A percentile compares a stretch with the other conserved stretches of the same genome.
phyloP scores from a whole-genome alignment of 129 eudicot genomes.

The Escallonia herrerae region DNA sequence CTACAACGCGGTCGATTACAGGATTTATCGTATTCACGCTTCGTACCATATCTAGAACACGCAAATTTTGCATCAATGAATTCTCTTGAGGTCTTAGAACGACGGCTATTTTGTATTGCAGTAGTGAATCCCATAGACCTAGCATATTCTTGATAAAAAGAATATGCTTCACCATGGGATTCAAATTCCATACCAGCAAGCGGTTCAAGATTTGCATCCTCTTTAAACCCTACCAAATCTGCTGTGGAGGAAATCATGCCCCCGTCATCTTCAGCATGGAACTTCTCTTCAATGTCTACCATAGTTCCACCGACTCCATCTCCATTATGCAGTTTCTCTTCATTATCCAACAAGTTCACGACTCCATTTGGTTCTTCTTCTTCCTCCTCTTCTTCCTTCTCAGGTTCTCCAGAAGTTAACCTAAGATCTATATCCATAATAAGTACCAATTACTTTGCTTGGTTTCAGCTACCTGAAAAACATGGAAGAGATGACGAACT shows the following conservation, averaged over 20 bases:
- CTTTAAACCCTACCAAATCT: conserved; percentile 52
- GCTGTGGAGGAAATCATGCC: conserved; percentile 30
- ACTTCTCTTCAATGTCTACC: conserved; percentile 31
- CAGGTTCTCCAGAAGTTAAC: conserved; percentile 85
- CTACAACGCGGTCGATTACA: conserved; percentile 62
- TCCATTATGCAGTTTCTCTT: conserved; percentile 48
- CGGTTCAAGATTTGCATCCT: conserved; percentile 76
- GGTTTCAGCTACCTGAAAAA: conserved; percentile 21
- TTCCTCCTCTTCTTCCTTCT: conserved; percentile 64
- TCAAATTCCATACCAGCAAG: conserved; percentile 90
- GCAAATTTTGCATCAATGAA: conserved; percentile 97
- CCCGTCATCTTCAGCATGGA: conserved; percentile 32
- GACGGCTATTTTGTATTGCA: conserved; percentile 88
- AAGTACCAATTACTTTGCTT: conserved; percentile 9
- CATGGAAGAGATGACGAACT: not conserved
- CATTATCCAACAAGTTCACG: conserved; percentile 42
- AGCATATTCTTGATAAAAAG: conserved; percentile 94
- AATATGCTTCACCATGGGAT: conserved; percentile 86
- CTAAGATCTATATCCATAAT: conserved; percentile 90
- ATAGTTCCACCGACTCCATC: conserved; percentile 32
- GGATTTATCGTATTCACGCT: conserved; percentile 88
- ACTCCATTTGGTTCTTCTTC: conserved; percentile 44
- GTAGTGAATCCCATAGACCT: conserved; percentile 82
- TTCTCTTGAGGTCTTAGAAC: conserved; percentile 82
- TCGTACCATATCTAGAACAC: conserved; percentile 91